Evolutionary conservation across 108 stramenopile genomes (phyloP).

Genomic region (Mediolabrus comicus): DNA sequence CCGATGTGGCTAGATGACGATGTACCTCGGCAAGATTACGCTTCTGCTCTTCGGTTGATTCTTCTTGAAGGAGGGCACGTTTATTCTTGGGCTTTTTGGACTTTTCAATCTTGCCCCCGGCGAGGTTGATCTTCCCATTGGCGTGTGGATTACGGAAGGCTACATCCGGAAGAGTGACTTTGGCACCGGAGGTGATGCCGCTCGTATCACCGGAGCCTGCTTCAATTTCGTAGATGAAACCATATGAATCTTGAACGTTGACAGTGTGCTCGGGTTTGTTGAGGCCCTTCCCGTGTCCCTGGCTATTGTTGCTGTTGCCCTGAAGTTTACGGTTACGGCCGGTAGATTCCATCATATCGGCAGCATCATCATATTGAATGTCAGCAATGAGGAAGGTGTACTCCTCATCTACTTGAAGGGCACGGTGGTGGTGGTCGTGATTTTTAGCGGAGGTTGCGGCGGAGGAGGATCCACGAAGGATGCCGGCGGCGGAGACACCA

Average conservation of each 20-base stretch:
- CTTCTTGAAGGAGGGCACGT: not conserved
- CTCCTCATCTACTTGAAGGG: conserved; percentile 1
- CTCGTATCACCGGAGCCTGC: not conserved
- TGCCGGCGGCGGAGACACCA: no score
- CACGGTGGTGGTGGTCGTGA: not conserved
- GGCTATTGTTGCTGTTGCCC: not conserved
- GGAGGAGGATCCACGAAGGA: no score
- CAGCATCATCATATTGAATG: conserved; percentile 1
- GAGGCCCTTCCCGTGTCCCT: not conserved
- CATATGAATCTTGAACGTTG: not conserved
- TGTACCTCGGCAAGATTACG: not conserved
- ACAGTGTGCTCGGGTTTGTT: not conserved
- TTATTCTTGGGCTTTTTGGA: not conserved
- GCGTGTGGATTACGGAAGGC: not conserved
- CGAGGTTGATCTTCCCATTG: not conserved
- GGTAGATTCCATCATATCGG: no score
- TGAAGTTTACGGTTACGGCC: not conserved
- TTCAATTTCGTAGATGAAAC: not conserved
- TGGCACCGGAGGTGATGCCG: not conserved
- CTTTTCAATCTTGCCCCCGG: not conserved
- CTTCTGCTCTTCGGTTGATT: not conserved
- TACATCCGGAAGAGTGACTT: not conserved
- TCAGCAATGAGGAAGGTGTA: not conserved
- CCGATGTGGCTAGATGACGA: conserved; percentile 1
- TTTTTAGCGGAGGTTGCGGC: not conserved